Base-by-base conservation (phyloP, 176 grass and related monocot species). In the Chrysopogon serrulatus region DNA sequence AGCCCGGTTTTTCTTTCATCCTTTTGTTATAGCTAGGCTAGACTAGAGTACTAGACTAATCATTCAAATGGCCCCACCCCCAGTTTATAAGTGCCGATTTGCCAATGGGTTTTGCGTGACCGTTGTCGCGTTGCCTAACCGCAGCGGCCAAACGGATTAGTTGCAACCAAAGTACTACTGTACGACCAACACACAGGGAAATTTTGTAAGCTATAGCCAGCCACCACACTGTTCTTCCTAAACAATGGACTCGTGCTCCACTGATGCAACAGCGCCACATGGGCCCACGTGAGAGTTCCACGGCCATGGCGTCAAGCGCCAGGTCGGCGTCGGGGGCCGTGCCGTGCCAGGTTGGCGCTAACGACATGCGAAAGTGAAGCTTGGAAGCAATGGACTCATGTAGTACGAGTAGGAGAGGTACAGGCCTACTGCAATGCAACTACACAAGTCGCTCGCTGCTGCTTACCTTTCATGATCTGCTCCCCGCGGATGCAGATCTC, bases 381-480 rank as follows among this genome's bases (percentile, higher is more conserved):
- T 30, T 42, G 4, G 35, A 61, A 71, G 10, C n/a, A 5, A 8
- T 21, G 18, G 3, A 17, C n/a, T n/a, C n/a, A n/a, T n/a, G n/a
- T 6, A 21, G 48, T 2, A 53, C 49, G 49, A 23, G 51, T 21
- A 53, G 6, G 48, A 21, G 18, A 53, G 21, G 21, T 54, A n/a
- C 51, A 8, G 3, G 19, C 49, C 19, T 54, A n/a, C n/a, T n/a
- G n/a, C n/a, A n/a, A n/a, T n/a, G n/a, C n/a, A n/a, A n/a, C n/a
- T n/a, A n/a, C n/a, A n/a, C n/a, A n/a, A n/a, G n/a, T n/a, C n/a
- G n/a, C n/a, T n/a, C n/a, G n/a, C n/a, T n/a, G n/a, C n/a, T n/a
- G n/a, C n/a, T n/a, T n/a, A 95, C 95, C 95, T 94, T 80, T 95
- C 95, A 98, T 98, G 90, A 98, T 98, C 54, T 98, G 95, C 57